phyloP scores from a whole-genome alignment of 768 basidiomycete genomes.

The Vararia minispora region DNA sequence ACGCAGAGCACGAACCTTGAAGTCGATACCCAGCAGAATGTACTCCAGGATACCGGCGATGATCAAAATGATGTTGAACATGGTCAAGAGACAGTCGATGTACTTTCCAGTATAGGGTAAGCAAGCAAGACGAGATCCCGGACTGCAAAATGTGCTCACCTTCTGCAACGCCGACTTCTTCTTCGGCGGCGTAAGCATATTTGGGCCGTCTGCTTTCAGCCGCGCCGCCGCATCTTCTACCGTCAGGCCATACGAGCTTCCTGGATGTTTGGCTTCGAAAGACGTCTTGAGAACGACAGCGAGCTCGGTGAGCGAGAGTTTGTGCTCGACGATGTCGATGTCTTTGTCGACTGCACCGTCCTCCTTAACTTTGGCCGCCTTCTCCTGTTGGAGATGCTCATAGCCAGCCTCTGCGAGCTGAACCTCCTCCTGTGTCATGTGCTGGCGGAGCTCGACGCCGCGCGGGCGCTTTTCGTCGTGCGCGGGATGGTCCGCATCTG shows the following conservation, averaged over 20 bases:
- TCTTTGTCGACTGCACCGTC: conserved; percentile 23
- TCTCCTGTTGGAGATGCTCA: conserved; percentile 42
- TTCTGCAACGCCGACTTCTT: conserved; percentile 56
- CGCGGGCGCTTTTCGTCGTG: conserved; percentile 30
- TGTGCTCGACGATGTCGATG: conserved; percentile 52
- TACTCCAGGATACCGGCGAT: conserved; percentile 58
- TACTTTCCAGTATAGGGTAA: conserved; percentile 30
- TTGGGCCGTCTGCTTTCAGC: conserved; percentile 46
- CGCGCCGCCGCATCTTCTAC: conserved; percentile 40
- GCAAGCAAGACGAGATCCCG: neutral
- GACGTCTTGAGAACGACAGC: conserved; percentile 32
- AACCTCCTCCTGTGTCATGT: conserved; percentile 56
- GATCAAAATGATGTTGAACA: conserved; percentile 60
- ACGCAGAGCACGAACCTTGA: conserved; percentile 28
- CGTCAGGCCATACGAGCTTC: conserved; percentile 38
- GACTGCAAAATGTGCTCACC: conserved; percentile 23
- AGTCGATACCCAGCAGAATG: conserved; percentile 49
- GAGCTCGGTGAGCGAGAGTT: conserved; percentile 30
- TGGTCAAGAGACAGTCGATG: conserved; percentile 46
- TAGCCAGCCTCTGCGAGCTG: conserved; percentile 62
- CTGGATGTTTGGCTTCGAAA: conserved; percentile 43
- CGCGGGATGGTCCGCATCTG: conserved; percentile 22
- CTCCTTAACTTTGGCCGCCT: conserved; percentile 21
- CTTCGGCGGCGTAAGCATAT: conserved; percentile 54
- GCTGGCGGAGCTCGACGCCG: conserved; percentile 49